A percentile compares a stretch with the other conserved stretches of the same genome.
These are phyloP conservation scores for Neurospora terricola DNA, from an alignment of 495 filamentous ascomycete species.

Conservation along the genomic window DNA sequence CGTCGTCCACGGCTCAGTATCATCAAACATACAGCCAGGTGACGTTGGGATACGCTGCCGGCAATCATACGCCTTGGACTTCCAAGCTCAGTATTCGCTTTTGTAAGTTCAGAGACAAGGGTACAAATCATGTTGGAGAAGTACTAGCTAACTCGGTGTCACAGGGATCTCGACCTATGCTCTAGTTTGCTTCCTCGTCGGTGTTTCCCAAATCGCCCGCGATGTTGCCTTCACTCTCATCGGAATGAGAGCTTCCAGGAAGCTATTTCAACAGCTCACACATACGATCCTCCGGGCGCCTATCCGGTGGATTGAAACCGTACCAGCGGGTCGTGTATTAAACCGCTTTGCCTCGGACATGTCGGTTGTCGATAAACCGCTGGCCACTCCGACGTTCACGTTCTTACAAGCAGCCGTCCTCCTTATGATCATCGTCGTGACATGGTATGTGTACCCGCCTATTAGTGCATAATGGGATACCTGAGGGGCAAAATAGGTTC, in stretches of 20 bases:
- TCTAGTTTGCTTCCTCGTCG: neutral
- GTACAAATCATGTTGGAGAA: neutral
- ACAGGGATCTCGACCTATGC: neutral
- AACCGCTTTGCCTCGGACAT: conserved; percentile 43
- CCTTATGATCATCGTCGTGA: conserved; percentile 15
- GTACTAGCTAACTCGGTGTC: neutral
- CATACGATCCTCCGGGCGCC: conserved; percentile 37
- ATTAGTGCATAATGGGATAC: neutral
- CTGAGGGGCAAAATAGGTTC: neutral
- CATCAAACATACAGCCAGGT: neutral
- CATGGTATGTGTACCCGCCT: conserved; percentile 8
- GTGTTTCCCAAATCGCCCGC: conserved; percentile 6
- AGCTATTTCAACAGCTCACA: conserved; percentile 31
- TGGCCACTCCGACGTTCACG: conserved; percentile 12
- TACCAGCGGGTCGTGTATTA: conserved; percentile 38
- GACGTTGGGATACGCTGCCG: neutral
- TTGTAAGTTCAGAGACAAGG: neutral
- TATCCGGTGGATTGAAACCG: conserved; percentile 40
- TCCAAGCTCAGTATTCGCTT: neutral
- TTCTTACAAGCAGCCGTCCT: conserved; percentile 9
- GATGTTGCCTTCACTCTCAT: conserved; percentile 19
- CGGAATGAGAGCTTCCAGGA: conserved; percentile 26
- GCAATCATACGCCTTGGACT: neutral
- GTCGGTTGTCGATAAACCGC: conserved; percentile 26
- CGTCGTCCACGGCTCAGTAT: neutral